Evolutionary conservation across 163 green algal species (phyloP).

Genomic region (Trebouxia gelatinosa): DNA sequence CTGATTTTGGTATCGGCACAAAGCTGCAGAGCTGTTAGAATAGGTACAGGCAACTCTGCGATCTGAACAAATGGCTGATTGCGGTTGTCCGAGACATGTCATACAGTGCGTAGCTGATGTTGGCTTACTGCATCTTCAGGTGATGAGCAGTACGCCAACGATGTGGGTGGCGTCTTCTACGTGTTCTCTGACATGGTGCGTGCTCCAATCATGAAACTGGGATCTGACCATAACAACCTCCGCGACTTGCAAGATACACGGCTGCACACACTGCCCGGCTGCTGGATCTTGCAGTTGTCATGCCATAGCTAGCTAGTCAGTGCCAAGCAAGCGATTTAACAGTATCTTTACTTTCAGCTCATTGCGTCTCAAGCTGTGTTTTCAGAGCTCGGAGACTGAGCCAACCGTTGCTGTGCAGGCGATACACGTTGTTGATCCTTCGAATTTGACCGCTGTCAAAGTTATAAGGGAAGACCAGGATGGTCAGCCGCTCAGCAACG

Average conservation of each 20-base stretch:
- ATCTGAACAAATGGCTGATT: background rate
- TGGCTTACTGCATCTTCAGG: no score
- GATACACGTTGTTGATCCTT: slow-evolving; percentile 21
- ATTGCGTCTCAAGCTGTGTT: background rate
- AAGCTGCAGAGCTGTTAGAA: no score
- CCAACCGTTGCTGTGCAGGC: background rate
- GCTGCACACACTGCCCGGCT: no score
- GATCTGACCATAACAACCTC: no score
- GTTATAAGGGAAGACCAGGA: slow-evolving; percentile 14
- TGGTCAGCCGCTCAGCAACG: background rate
- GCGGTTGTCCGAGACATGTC: background rate
- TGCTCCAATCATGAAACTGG: no score
- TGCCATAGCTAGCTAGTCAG: background rate
- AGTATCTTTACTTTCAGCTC: background rate
- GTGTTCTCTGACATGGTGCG: slow-evolving; percentile 24
- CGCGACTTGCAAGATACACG: no score
- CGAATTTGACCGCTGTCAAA: slow-evolving; percentile 13
- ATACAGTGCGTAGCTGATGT: no score
- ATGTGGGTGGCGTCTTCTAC: slow-evolving; percentile 4
- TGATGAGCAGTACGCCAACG: slow-evolving; percentile 8
- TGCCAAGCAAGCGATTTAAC: background rate
- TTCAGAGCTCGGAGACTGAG: background rate
- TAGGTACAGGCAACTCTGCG: no score
- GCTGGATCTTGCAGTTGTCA: background rate
- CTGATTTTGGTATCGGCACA: no score